These are phyloP conservation scores for Cyamopsis tetragonoloba DNA, from an alignment of 306 rosid species.

Conservation along the genomic window DNA sequence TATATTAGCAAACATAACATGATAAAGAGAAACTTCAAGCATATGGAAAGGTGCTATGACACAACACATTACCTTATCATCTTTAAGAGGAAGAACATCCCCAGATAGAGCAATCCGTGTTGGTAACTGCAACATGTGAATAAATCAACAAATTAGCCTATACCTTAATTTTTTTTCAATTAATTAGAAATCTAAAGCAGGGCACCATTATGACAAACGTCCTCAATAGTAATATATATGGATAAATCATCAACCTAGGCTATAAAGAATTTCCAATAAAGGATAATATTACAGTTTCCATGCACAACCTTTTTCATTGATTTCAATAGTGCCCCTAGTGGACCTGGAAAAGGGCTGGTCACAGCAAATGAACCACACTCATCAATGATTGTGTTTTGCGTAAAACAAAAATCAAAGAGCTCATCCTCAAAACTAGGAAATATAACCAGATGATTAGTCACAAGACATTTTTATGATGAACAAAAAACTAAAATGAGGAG, in stretches of 20 bases:
- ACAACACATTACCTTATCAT: conserved; percentile 70
- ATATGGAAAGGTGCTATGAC: conserved; percentile 6
- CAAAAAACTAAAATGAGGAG: too few relatives aligned
- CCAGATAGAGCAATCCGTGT: conserved; percentile 86
- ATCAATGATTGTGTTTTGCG: conserved; percentile 77
- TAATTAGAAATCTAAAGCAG: conserved; percentile 5
- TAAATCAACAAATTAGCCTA: conserved; percentile 22
- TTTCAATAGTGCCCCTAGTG: conserved; percentile 52
- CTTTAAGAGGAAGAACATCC: conserved; percentile 61
- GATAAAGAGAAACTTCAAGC: conserved; percentile 10
- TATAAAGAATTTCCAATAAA: neutral
- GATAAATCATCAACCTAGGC: neutral
- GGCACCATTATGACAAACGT: conserved; percentile 20
- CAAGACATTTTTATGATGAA: neutral
- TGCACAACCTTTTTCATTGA: conserved; percentile 58
- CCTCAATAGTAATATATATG: neutral
- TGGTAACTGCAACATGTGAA: conserved; percentile 62
- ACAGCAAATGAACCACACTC: conserved; percentile 93
- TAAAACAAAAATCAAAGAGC: conserved; percentile 12
- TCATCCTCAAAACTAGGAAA: conserved; percentile 1
- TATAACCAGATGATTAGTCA: conserved; percentile 2
- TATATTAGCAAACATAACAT: neutral
- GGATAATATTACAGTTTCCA: conserved; percentile 8
- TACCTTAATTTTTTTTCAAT: conserved; percentile 17
- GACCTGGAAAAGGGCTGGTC: conserved; percentile 74